phyloP scores from a whole-genome alignment of 2,329 filamentous ascomycete species.

The Ascochyta viciae-villosae region DNA sequence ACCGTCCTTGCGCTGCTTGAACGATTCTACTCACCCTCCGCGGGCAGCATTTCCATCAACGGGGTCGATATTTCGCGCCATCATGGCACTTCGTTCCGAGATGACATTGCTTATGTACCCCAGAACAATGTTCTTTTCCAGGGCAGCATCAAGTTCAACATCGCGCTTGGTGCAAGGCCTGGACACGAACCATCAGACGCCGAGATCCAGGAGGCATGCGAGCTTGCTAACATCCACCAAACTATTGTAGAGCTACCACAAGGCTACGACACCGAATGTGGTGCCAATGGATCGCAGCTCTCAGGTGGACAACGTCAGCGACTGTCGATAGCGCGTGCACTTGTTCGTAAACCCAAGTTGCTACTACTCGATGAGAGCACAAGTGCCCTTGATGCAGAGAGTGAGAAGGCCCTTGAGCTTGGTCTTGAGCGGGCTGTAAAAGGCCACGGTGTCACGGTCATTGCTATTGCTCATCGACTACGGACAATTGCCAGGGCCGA shows the following conservation, averaged over 20 bases:
- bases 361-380: slow-evolving; percentile 54
- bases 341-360: slow-evolving; percentile 52
- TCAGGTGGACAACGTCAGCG: slow-evolving; percentile 55
- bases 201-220: slow-evolving; percentile 72
- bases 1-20: slow-evolving; percentile 65
- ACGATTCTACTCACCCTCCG: slow-evolving; percentile 61
- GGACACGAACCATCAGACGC: slow-evolving; percentile 62
- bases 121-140: slow-evolving; percentile 59
- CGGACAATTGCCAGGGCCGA: slow-evolving; percentile 53
- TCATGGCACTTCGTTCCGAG: slow-evolving; percentile 49
- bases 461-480: slow-evolving; percentile 56
- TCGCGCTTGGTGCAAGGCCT: slow-evolving; percentile 58
- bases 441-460: slow-evolving; percentile 48
- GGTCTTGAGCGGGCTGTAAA: slow-evolving; percentile 49
- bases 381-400: slow-evolving; percentile 53
- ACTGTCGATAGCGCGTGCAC: slow-evolving; percentile 52
- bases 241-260: slow-evolving; percentile 68
- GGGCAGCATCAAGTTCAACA: slow-evolving; percentile 57
- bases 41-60: slow-evolving; percentile 62
- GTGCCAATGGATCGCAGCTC: slow-evolving; percentile 50
- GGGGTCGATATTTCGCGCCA: slow-evolving; percentile 55
- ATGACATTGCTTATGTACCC: slow-evolving; percentile 56
- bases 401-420: slow-evolving; percentile 50
- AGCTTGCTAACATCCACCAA: slow-evolving; percentile 74
- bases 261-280: slow-evolving; percentile 67